These are phyloP conservation scores for Durio zibethinus DNA, from an alignment of 345 rosid genomes.

Conservation along the genomic window DNA sequence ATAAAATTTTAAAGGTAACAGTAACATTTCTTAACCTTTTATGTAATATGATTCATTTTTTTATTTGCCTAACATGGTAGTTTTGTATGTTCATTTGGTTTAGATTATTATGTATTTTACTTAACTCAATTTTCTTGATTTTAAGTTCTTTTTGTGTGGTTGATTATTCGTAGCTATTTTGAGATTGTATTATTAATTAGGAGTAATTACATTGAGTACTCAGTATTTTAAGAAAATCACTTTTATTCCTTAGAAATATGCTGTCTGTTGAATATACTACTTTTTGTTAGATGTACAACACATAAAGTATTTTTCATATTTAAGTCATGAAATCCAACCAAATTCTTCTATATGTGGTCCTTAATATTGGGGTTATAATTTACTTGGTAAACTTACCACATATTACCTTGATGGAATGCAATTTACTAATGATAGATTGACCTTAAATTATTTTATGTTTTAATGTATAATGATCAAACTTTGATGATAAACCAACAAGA, in stretches of 20 bases:
- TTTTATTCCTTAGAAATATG: neutral
- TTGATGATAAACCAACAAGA: neutral
- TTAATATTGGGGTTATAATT: neutral
- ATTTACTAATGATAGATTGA: neutral
- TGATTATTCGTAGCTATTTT: neutral
- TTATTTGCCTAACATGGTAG: neutral
- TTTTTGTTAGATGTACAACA: neutral
- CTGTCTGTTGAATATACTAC: neutral
- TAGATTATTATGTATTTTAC: neutral
- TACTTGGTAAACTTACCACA: neutral
- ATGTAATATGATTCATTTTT: neutral
- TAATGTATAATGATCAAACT: neutral
- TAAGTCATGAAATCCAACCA: neutral
- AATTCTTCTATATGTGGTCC: neutral
- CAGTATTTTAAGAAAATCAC: neutral
- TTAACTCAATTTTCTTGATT: neutral
- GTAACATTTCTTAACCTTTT: neutral
- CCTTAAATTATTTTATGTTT: neutral
- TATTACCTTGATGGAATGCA: neutral
- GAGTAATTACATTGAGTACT: neutral
- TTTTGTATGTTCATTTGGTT: neutral
- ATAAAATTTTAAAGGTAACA: slow-evolving; percentile 77
- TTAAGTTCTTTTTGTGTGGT: neutral
- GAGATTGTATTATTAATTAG: neutral
- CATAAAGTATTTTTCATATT: neutral